These are phyloP conservation scores for Limtongia smithiae DNA, from an alignment of 805 yeast species.

Conservation along the genomic window DNA sequence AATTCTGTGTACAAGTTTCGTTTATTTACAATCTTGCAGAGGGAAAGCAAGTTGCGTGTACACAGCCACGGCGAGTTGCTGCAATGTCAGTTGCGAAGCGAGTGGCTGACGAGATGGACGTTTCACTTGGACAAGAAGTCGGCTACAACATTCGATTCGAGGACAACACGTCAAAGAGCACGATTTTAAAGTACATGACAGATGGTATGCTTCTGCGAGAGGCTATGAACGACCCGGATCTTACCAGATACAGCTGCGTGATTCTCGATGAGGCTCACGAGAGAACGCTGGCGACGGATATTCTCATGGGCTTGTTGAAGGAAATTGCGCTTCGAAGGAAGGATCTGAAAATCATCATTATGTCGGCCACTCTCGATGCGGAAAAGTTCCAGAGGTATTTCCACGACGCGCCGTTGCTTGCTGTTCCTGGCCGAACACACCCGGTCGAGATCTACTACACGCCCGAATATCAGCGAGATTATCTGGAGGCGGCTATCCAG, in stretches of 20 bases:
- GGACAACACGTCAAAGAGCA: constrained; percentile 73
- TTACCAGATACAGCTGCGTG: constrained; percentile 78
- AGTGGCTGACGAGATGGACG: constrained; percentile 98
- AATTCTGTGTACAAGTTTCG: no score
- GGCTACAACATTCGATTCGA: constrained; percentile 95
- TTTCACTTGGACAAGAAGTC: constrained; percentile 84
- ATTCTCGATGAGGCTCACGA: constrained; percentile 98
- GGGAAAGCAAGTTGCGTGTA: constrained; percentile 89
- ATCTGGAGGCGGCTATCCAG: constrained; percentile 89
- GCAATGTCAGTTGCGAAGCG: constrained; percentile 98
- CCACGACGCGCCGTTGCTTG: constrained; percentile 85
- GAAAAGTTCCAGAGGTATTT: constrained; percentile 90
- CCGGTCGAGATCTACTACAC: constrained; percentile 97
- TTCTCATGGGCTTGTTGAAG: constrained; percentile 89
- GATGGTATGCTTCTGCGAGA: constrained; percentile 98
- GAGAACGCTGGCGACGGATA: constrained; percentile 94
- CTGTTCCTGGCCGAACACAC: constrained; percentile 97
- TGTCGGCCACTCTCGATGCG: constrained; percentile 98
- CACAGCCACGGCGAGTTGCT: constrained; percentile 95
- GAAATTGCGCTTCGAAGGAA: constrained; percentile 75
- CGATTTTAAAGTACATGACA: constrained; percentile 92
- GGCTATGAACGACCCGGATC: constrained; percentile 92
- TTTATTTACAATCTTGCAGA: constrained; percentile 28
- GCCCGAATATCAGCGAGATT: constrained; percentile 93
- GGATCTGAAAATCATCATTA: constrained; percentile 85